A percentile compares a stretch with the other conserved stretches of the same genome.
phyloP scores from a whole-genome alignment of 352 stramenopile genomes.

The Saprolegnia parasitica region DNA sequence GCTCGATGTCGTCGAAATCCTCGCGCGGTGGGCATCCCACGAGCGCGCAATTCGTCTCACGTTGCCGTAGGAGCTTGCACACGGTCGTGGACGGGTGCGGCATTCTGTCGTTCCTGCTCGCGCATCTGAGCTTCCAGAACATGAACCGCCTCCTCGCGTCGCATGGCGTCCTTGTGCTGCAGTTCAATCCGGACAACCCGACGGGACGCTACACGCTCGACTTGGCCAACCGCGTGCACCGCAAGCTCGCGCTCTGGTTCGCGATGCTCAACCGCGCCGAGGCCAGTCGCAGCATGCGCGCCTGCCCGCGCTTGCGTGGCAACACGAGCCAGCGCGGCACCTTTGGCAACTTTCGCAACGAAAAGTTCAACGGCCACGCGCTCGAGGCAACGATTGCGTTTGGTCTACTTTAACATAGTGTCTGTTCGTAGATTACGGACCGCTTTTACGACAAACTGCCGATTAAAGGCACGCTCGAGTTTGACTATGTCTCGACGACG shows the following conservation, averaged over 20 bases:
- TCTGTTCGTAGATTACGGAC: constrained; percentile 37
- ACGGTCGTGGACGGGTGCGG: constrained; percentile 46
- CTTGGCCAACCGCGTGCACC: constrained; percentile 46
- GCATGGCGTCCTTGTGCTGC: constrained; percentile 42
- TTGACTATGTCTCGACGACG: constrained; percentile 59
- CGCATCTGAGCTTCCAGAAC: constrained; percentile 38
- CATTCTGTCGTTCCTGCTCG: constrained; percentile 47
- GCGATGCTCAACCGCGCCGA: constrained; percentile 53
- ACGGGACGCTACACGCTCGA: constrained; percentile 58
- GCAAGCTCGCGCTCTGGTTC: constrained; percentile 66
- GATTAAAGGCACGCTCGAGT: constrained; percentile 49
- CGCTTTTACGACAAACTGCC: constrained; percentile 58
- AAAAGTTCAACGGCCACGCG: constrained; percentile 49
- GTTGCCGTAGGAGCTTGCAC: not conserved
- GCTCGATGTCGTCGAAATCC: constrained; percentile 50
- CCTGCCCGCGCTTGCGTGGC: constrained; percentile 43
- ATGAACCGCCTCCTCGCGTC: constrained; percentile 54
- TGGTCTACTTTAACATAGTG: not conserved
- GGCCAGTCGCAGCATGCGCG: constrained; percentile 29
- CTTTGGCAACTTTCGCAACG: constrained; percentile 60
- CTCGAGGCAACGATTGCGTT: constrained; percentile 31
- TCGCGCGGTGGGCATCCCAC: constrained; percentile 53
- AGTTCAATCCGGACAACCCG: constrained; percentile 57
- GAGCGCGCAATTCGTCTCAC: not conserved
- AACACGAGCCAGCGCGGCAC: constrained; percentile 59